Base-by-base conservation (phyloP, 768 basidiomycete genomes). In the Termitomyces sp. region DNA sequence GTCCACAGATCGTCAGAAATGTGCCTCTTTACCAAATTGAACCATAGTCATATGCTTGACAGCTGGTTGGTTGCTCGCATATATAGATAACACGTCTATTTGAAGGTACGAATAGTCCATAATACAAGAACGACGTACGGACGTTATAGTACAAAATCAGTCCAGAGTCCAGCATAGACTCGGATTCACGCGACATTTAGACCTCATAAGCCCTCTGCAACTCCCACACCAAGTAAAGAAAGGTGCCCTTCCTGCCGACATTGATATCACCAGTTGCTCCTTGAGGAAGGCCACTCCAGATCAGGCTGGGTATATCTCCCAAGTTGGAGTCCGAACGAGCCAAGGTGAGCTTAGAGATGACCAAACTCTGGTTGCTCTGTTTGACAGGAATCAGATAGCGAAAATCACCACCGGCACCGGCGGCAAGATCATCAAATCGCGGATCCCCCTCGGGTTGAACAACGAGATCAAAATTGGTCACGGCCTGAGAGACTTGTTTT, bases 331-430 rank as follows among this genome's bases (percentile, higher is more conserved):
- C n/a, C 28, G 47, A 49, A 33, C 56, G 56, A 35, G 13, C n/a
- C 16, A 57, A 32, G 14, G 5, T 51, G 22, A 57, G 56, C 8
- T 45, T 10, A 30, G 49, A 32, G 13, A 57, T 44, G 35, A 24
- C 36, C 41, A 45, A 20, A 2, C 10, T 33, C 14, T 54, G 16
- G 20, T 36, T n/a, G 35, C 5, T 11, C 18, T 35, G 45, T 4
- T 6, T 47, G 45, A 50, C 28, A n/a, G 57, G 57, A 26, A 58
- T 28, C 7, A 58, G 46, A 20, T 58, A 58, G 14, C 57, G 57
- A 40, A 9, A 54, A 8, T 54, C 24, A 4, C 57, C 57, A n/a
- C 46, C 38, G 3, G 52, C 40, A 20, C 30, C 57, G 9, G 30
- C 32, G 26, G 57, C 57, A 40, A 58, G 57, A 32, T 58, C 51